Conservation (phyloP, 169 alveolate species). For the Plasmodium cynomolgi region DNA sequence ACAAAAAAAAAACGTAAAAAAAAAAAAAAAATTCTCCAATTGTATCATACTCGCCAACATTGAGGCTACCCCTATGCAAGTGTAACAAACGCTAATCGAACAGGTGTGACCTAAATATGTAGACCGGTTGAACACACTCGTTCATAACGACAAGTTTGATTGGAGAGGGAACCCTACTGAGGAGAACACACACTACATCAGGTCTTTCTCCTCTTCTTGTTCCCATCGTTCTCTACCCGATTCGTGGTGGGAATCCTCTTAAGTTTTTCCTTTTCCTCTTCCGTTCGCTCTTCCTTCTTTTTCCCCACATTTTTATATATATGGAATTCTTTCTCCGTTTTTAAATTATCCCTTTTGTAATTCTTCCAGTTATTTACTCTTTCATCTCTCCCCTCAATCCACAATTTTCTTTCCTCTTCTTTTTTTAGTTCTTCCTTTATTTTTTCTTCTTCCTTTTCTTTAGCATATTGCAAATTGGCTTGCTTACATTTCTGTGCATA, state of each 20-base stretch:
- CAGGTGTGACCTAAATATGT: neutral
- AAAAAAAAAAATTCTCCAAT: neutral
- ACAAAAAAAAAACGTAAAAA: neutral
- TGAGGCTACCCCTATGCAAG: neutral
- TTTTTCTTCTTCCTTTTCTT: slow-evolving; percentile 72
- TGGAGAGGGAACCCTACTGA: neutral
- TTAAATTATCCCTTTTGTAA: slow-evolving; percentile 79
- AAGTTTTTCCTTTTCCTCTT: slow-evolving; percentile 58
- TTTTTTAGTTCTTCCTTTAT: slow-evolving; percentile 77
- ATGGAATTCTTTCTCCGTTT: slow-evolving; percentile 79
- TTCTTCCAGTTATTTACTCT: slow-evolving; percentile 84
- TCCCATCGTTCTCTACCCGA: neutral
- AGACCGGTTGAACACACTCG: neutral
- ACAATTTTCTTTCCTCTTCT: slow-evolving; percentile 79
- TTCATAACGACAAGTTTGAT: neutral
- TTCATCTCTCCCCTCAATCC: slow-evolving; percentile 84
- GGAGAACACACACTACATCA: neutral
- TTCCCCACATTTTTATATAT: slow-evolving; percentile 77
- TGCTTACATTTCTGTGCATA: slow-evolving; percentile 87
- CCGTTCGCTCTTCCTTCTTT: slow-evolving; percentile 81
- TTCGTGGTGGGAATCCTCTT: slow-evolving; percentile 35
- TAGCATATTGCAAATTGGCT: slow-evolving; percentile 85
- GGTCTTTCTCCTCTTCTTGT: slow-evolving; percentile 39
- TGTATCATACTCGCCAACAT: neutral
- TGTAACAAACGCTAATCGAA: neutral